Evolutionary conservation across 1,284 basidiomycete genomes (phyloP).

Genomic region (Ustilago shanxiensis): DNA sequence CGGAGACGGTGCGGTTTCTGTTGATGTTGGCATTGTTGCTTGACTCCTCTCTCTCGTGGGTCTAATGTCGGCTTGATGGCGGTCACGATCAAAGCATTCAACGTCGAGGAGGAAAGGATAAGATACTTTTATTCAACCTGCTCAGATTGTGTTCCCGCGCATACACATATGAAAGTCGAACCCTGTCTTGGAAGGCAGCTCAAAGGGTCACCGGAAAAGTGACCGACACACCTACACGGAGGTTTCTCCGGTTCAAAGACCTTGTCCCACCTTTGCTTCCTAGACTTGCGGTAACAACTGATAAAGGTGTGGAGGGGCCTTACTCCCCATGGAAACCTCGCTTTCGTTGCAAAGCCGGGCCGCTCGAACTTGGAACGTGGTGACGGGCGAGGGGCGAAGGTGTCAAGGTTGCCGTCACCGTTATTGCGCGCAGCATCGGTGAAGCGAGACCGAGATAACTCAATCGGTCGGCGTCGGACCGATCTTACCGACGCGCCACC

Average conservation of each 20-base stretch:
- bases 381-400: background rate
- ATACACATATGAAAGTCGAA: background rate
- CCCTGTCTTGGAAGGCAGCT: too few relatives aligned
- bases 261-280: too few relatives aligned
- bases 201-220: background rate
- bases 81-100: background rate
- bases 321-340: too few relatives aligned
- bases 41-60: background rate
- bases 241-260: background rate
- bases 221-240: background rate
- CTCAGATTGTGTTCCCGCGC: background rate
- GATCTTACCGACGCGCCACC: slow-evolving; percentile 5
- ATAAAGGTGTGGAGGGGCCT: background rate
- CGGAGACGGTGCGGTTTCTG: background rate
- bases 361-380: slow-evolving; percentile 6
- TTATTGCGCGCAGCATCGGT: slow-evolving; percentile 9
- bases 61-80: slow-evolving; percentile 4
- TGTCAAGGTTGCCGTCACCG: slow-evolving; percentile 2
- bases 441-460: background rate
- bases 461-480: slow-evolving; percentile 39
- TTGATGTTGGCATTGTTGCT: slow-evolving; percentile 8
- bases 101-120: background rate
- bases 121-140: slow-evolving; percentile 9
- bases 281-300: too few relatives aligned
- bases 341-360: slow-evolving; percentile 6